Conservation (phyloP, 1,284 basidiomycete genomes). For the Vanrija sp. region DNA sequence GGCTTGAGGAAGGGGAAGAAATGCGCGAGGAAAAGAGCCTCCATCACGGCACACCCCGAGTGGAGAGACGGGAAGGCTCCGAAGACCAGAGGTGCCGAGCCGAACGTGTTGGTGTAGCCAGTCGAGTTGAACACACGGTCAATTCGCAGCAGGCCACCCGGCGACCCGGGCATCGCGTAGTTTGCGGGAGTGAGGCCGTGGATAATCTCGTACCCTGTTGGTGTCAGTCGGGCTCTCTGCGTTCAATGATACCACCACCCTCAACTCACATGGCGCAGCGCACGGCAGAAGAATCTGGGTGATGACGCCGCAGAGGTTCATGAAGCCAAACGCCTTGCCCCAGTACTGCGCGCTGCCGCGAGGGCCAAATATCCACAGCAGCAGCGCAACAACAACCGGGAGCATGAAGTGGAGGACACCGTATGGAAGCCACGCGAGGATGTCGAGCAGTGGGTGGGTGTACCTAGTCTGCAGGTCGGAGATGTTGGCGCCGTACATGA, state of each 20-base stretch:
- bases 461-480: conserved; percentile 91
- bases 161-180: conserved; percentile 85
- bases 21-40: conserved; percentile 88
- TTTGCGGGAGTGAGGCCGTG: conserved; percentile 93
- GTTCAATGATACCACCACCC: neutral
- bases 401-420: conserved; percentile 84
- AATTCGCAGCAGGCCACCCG: conserved; percentile 88
- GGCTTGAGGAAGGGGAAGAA: conserved; percentile 75
- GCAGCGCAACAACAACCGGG: conserved; percentile 73
- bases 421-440: conserved; percentile 94
- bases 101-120: conserved; percentile 78
- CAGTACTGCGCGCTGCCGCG: conserved; percentile 79
- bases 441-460: conserved; percentile 86
- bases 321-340: conserved; percentile 85
- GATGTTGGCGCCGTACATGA: conserved; percentile 94
- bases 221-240: conserved; percentile 4
- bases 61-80: conserved; percentile 96
- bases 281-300: conserved; percentile 89
- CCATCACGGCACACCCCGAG: conserved; percentile 83
- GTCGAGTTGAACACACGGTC: conserved; percentile 77
- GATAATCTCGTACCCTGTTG: conserved; percentile 90
- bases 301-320: conserved; percentile 86
- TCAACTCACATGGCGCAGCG: conserved; percentile 68
- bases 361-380: conserved; percentile 75
- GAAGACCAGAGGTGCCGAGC: conserved; percentile 86